A percentile compares a stretch with the other conserved stretches of the same genome.
Evolutionary conservation across 1,284 basidiomycete genomes (phyloP).

Genomic region (Naganishia liquefaciens): DNA sequence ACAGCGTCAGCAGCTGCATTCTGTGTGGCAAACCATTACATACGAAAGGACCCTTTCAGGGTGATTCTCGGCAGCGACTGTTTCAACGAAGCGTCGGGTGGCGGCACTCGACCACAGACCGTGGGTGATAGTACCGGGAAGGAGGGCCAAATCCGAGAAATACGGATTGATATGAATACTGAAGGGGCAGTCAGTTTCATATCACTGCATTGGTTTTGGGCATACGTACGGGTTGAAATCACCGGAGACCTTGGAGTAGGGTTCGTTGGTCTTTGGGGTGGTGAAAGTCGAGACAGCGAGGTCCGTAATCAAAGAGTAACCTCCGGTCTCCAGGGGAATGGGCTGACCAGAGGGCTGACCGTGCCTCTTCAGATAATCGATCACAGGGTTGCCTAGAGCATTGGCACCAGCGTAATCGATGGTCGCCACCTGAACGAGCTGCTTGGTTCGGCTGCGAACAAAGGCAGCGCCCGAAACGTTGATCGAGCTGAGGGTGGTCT

Average conservation of each 20-base stretch:
- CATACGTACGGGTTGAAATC: conserved; percentile 71
- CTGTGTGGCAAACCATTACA: conserved; percentile 48
- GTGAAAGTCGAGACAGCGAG: conserved; percentile 64
- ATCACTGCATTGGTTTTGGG: conserved; percentile 57
- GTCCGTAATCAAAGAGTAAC: conserved; percentile 73
- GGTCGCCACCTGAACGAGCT: conserved; percentile 80
- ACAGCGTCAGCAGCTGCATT: not conserved
- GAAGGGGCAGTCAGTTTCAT: not conserved
- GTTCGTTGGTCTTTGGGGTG: conserved; percentile 83
- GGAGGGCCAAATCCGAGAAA: conserved; percentile 88
- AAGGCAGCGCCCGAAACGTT: conserved; percentile 82
- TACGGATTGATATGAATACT: conserved; percentile 94
- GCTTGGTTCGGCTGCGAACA: conserved; percentile 79
- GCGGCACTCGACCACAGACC: conserved; percentile 97
- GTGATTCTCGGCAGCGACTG: conserved; percentile 86
- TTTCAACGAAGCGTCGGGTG: conserved; percentile 89
- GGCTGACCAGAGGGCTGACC: conserved; percentile 75
- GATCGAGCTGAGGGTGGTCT: conserved; percentile 77
- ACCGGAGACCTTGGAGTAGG: conserved; percentile 92
- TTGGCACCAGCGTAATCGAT: conserved; percentile 84
- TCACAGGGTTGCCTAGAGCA: conserved; percentile 87
- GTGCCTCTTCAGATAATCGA: conserved; percentile 88
- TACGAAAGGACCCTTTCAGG: conserved; percentile 85
- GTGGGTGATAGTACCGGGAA: conserved; percentile 96
- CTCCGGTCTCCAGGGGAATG: conserved; percentile 76